Evolutionary conservation across 331 rosid genomes (phyloP).

Genomic region (Pyrus hybrid): DNA sequence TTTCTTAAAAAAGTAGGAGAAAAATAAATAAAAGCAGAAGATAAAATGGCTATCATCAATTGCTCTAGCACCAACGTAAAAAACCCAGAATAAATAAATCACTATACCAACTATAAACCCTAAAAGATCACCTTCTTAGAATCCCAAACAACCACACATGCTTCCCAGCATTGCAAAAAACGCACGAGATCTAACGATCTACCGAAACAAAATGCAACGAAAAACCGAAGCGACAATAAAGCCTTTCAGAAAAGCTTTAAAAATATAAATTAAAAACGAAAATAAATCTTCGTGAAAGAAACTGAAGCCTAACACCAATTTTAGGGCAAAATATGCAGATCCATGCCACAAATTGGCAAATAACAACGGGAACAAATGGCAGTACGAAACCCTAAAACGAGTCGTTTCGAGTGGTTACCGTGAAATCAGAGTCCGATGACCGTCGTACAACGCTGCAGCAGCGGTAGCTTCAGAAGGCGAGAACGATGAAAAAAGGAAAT

Average conservation of each 20-base stretch:
- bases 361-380: neutral
- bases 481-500: neutral
- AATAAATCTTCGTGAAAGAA: neutral
- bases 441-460: neutral
- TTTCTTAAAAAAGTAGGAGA: neutral
- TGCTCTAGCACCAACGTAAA: neutral
- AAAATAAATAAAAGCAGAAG: neutral
- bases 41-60: neutral
- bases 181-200: conserved; percentile 24
- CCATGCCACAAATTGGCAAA: neutral
- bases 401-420: neutral
- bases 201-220: neutral
- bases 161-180: neutral
- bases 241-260: neutral
- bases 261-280: neutral
- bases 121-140: neutral
- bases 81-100: neutral
- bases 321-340: conserved; percentile 2
- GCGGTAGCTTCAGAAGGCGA: neutral
- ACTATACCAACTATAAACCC: neutral
- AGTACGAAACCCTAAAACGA: neutral
- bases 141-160: neutral
- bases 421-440: neutral
- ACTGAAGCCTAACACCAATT: neutral
- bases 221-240: neutral